phyloP scores from a whole-genome alignment of 345 rosid genomes.

The Litchi chinensis region DNA sequence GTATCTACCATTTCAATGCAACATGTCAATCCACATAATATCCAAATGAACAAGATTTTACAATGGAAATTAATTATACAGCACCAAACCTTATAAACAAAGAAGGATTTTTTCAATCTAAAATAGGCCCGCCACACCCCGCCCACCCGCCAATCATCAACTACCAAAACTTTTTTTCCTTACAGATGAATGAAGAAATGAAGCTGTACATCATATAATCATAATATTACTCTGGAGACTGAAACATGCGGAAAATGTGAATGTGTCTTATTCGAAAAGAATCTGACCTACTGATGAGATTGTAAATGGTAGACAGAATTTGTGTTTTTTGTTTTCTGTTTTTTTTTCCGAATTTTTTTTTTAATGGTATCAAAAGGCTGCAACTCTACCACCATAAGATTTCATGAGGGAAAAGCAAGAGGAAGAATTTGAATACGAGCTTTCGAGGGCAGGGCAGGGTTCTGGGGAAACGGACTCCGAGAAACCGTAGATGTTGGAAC shows the following conservation, averaged over 20 bases:
- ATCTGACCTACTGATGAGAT: slow-evolving; percentile 36
- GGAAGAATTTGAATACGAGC: slow-evolving; percentile 34
- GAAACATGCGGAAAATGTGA: slow-evolving; percentile 33
- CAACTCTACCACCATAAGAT: slow-evolving; percentile 45
- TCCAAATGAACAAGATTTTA: slow-evolving; percentile 19
- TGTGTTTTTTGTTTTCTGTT: neutral
- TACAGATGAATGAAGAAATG: slow-evolving; percentile 87
- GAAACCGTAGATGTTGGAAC: slow-evolving; percentile 70
- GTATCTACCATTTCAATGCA: slow-evolving; percentile 20
- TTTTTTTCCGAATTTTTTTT: neutral
- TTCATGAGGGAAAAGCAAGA: slow-evolving; percentile 33
- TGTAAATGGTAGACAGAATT: slow-evolving; percentile 21
- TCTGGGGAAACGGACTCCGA: slow-evolving; percentile 73
- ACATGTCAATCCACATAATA: slow-evolving; percentile 20
- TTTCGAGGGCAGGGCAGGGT: slow-evolving; percentile 62
- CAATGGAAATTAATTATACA: slow-evolving; percentile 13
- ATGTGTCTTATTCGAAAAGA: slow-evolving; percentile 53
- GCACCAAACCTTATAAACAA: slow-evolving; percentile 25
- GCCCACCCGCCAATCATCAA: slow-evolving; percentile 11
- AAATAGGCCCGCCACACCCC: neutral
- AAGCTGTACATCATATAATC: slow-evolving; percentile 71
- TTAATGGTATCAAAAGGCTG: slow-evolving; percentile 42
- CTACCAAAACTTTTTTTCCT: slow-evolving; percentile 55
- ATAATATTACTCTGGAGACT: slow-evolving; percentile 34
- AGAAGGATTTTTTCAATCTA: slow-evolving; percentile 18